Evolutionary conservation across 2,329 filamentous ascomycete species (phyloP).

Genomic region (Scytalidium sp.): DNA sequence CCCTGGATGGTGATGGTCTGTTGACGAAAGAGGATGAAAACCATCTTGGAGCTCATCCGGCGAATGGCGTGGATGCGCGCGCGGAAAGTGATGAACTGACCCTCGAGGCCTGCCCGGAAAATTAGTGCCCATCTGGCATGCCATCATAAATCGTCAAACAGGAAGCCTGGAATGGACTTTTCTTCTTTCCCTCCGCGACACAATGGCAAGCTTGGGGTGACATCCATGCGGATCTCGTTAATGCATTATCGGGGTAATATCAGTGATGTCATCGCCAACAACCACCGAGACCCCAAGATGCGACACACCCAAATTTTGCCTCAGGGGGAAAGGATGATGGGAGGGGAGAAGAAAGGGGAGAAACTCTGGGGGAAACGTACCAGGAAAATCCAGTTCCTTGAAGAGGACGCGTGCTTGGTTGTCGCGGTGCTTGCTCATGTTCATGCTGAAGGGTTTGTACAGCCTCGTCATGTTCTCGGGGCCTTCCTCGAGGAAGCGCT

Average conservation of each 20-base stretch:
- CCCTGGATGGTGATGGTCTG: conserved; percentile 82
- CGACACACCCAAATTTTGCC: too few relatives aligned
- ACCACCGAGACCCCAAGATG: not conserved
- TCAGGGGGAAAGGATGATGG: too few relatives aligned
- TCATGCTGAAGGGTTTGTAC: conserved; percentile 30
- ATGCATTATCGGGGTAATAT: too few relatives aligned
- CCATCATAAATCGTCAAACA: too few relatives aligned
- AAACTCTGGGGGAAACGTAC: conserved; percentile 12
- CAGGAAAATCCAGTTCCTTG: conserved; percentile 25
- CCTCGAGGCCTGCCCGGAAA: conserved; percentile 19
- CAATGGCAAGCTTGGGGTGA: too few relatives aligned
- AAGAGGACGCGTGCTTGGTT: conserved; percentile 25
- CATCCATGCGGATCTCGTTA: too few relatives aligned
- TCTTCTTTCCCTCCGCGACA: too few relatives aligned
- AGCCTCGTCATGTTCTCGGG: conserved; percentile 24
- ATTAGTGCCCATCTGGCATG: too few relatives aligned
- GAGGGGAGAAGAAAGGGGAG: not conserved
- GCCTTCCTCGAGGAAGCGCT: conserved; percentile 23
- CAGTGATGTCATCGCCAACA: not conserved
- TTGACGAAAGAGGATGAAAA: conserved; percentile 84
- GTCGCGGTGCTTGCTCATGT: conserved; percentile 28
- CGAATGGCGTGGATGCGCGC: conserved; percentile 77
- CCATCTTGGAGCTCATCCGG: conserved; percentile 76
- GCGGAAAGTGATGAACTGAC: conserved; percentile 47
- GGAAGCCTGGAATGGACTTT: too few relatives aligned